These are phyloP conservation scores for Pisolithus microcarpus DNA, from an alignment of 768 basidiomycete genomes.

Conservation along the genomic window DNA sequence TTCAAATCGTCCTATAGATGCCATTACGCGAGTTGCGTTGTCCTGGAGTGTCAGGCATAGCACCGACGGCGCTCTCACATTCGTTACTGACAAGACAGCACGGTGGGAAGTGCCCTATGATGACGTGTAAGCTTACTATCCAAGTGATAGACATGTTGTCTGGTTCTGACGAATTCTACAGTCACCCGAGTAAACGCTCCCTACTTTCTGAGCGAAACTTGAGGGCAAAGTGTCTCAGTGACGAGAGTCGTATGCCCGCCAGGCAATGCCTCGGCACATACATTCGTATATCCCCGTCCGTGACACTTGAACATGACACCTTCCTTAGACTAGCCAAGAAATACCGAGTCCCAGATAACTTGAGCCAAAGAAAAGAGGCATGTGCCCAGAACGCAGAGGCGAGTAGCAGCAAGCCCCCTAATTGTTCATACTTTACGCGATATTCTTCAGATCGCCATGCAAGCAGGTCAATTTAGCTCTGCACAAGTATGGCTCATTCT, in stretches of 20 bases:
- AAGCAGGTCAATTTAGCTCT: slow-evolving; percentile 46
- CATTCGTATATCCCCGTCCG: slow-evolving; percentile 9
- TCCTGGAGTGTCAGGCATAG: slow-evolving; percentile 48
- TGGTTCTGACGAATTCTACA: slow-evolving; percentile 13
- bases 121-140: slow-evolving; percentile 49
- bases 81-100: slow-evolving; percentile 49
- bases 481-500: slow-evolving; percentile 67
- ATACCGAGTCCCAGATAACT: slow-evolving; percentile 40
- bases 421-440: neutral
- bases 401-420: slow-evolving; percentile 3
- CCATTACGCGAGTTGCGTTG: slow-evolving; percentile 53
- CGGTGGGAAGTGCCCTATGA: slow-evolving; percentile 72
- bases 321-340: slow-evolving; percentile 58
- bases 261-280: slow-evolving; percentile 56
- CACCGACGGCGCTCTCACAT: slow-evolving; percentile 51
- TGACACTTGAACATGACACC: slow-evolving; percentile 26
- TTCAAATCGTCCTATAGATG: slow-evolving; percentile 56
- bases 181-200: slow-evolving; percentile 29
- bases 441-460: slow-evolving; percentile 44
- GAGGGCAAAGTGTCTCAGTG: slow-evolving; percentile 53
- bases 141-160: neutral
- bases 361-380: slow-evolving; percentile 35
- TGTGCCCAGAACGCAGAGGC: slow-evolving; percentile 61
- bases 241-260: slow-evolving; percentile 41
- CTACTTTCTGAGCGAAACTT: slow-evolving; percentile 23